Conservation (phyloP, 2,329 filamentous ascomycete genomes). For the Exophiala spinifera region DNA sequence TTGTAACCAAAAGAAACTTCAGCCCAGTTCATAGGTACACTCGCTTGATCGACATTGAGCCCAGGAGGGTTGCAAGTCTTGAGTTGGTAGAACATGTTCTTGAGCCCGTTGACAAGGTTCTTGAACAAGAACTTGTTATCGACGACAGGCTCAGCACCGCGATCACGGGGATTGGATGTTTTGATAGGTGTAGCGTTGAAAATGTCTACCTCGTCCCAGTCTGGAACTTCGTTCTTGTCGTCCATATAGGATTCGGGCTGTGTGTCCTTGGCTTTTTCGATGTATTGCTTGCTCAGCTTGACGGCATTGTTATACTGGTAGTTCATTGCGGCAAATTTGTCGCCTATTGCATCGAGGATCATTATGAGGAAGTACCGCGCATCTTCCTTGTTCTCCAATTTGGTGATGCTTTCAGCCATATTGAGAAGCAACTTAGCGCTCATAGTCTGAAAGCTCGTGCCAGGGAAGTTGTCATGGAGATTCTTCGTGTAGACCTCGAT, state of each 20-base stretch:
- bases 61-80: conserved; percentile 77
- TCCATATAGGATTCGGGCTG: conserved; percentile 77
- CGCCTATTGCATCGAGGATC: conserved; percentile 95
- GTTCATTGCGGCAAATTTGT: conserved; percentile 99
- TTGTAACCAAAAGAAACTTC: conserved; percentile 96
- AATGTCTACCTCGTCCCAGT: conserved; percentile 98
- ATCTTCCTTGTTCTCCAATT: conserved; percentile 87
- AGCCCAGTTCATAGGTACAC: conserved; percentile 84
- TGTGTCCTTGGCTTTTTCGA: conserved; percentile 62
- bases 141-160: conserved; percentile 81
- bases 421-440: conserved; percentile 95
- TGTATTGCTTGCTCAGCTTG: conserved; percentile 79
- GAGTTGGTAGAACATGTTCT: conserved; percentile 94
- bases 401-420: conserved; percentile 97
- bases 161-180: conserved; percentile 83
- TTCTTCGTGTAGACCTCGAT: conserved; percentile 98
- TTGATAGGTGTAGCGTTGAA: conserved; percentile 96
- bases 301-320: conserved; percentile 91
- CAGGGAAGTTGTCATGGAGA: conserved; percentile 89
- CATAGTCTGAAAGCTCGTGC: conserved; percentile 99
- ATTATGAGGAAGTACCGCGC: conserved; percentile 94
- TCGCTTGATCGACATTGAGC: conserved; percentile 68
- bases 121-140: conserved; percentile 99
- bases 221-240: conserved; percentile 73
- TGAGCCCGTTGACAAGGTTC: conserved; percentile 90